Conservation (phyloP, 2,329 filamentous ascomycete genomes). For the Pyrenochaeta sp. region DNA sequence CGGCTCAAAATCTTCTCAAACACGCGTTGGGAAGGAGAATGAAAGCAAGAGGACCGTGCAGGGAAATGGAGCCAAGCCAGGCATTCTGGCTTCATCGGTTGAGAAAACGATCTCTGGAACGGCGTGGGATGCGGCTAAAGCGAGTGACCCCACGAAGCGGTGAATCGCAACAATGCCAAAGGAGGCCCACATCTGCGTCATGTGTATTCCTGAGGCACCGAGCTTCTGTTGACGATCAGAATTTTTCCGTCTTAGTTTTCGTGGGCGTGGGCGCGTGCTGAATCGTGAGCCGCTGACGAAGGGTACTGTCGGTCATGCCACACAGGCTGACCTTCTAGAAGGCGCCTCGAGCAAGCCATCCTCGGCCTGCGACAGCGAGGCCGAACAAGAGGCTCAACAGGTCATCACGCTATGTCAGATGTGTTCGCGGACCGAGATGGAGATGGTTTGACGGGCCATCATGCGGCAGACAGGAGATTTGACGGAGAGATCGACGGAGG, state of each 20-base stretch:
- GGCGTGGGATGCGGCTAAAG: slow-evolving; percentile 37
- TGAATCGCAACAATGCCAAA: slow-evolving; percentile 24
- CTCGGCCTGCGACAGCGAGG: slow-evolving; percentile 12
- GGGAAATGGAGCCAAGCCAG: slow-evolving; percentile 16
- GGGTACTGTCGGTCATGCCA: slow-evolving; percentile 25
- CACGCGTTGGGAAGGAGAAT: background rate
- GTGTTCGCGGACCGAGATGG: slow-evolving; percentile 10
- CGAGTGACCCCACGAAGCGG: slow-evolving; percentile 39
- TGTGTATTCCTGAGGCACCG: slow-evolving; percentile 23
- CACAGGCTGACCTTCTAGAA: slow-evolving; percentile 26
- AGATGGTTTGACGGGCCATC: slow-evolving; percentile 20
- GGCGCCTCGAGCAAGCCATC: slow-evolving; percentile 22
- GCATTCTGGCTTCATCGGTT: slow-evolving; percentile 11
- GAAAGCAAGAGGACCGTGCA: slow-evolving; percentile 2
- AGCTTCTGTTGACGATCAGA: slow-evolving; percentile 23
- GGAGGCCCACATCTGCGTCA: slow-evolving; percentile 34
- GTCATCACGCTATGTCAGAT: slow-evolving; percentile 16
- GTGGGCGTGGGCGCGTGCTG: slow-evolving; percentile 27
- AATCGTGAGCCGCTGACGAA: slow-evolving; percentile 32
- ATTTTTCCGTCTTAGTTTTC: slow-evolving; percentile 25
- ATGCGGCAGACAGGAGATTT: slow-evolving; percentile 28
- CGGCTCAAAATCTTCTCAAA: slow-evolving; percentile 2
- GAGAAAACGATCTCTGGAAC: slow-evolving; percentile 17
- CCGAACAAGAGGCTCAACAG: slow-evolving; percentile 22
- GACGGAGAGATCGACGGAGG: slow-evolving; percentile 34